phyloP scores from a whole-genome alignment of 176 grass and related monocot genomes.

The Alloteropsis semialata region DNA sequence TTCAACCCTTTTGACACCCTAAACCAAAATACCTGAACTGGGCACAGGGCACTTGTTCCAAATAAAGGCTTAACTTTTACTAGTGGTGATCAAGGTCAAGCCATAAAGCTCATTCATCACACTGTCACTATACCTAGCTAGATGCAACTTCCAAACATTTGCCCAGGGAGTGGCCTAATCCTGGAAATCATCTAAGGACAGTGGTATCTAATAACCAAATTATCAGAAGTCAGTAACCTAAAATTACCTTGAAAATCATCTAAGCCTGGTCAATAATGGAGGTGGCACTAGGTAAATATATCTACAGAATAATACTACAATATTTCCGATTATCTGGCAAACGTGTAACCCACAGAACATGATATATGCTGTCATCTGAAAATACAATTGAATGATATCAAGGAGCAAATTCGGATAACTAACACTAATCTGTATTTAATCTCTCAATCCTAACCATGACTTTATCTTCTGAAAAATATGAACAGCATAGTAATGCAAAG shows the following conservation, averaged over 20 bases:
- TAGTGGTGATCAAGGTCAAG: not conserved
- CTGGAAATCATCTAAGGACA: not conserved
- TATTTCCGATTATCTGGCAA: not conserved
- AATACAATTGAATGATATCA: not conserved
- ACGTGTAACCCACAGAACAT: not conserved
- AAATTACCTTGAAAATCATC: conserved; percentile 10
- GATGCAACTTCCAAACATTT: conserved; percentile 11
- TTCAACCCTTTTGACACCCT: not conserved
- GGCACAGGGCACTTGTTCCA: not conserved
- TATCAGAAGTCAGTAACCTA: not conserved
- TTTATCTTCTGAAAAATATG: not conserved
- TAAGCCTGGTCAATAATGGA: not conserved
- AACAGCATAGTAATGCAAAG: not conserved
- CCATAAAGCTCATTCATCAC: not conserved
- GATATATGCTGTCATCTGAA: not conserved
- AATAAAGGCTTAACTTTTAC: not conserved
- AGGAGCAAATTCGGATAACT: not conserved
- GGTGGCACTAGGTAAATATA: not conserved
- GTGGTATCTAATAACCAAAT: not conserved
- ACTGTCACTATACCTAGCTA: not conserved
- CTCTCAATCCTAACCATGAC: not conserved
- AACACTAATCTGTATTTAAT: not conserved
- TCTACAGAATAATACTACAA: conserved; percentile 10
- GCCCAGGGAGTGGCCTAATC: not conserved
- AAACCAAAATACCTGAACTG: not conserved